These are phyloP conservation scores for Penicillium alfredii DNA, from an alignment of 495 filamentous ascomycete species.

Conservation along the genomic window DNA sequence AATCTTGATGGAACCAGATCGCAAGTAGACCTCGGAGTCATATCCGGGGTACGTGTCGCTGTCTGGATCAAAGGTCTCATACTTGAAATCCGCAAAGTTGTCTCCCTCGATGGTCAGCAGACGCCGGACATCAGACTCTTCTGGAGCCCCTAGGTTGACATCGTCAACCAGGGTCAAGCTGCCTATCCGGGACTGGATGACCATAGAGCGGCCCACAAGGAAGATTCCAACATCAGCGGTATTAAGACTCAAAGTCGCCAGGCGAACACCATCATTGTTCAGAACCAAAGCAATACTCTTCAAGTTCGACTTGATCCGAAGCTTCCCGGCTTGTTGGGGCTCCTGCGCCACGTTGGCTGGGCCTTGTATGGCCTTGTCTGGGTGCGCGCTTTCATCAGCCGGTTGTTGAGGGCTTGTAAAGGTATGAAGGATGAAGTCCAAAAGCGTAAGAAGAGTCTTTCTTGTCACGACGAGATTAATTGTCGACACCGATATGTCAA, in stretches of 20 bases:
- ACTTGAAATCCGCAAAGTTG: conserved; percentile 95
- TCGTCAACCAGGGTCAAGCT: conserved; percentile 87
- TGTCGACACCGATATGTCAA: conserved; percentile 87
- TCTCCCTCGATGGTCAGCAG: conserved; percentile 91
- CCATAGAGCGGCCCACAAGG: conserved; percentile 76
- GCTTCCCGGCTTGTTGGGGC: conserved; percentile 46
- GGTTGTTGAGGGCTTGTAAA: conserved; percentile 69
- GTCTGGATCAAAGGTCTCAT: conserved; percentile 85
- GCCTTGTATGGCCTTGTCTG: conserved; percentile 44
- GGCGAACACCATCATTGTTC: conserved; percentile 95
- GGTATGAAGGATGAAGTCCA: conserved; percentile 93
- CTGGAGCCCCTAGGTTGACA: conserved; percentile 82
- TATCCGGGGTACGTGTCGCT: conserved; percentile 83
- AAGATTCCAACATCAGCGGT: conserved; percentile 88
- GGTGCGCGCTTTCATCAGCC: conserved; percentile 23
- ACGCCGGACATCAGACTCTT: conserved; percentile 74
- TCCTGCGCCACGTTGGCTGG: conserved; percentile 33
- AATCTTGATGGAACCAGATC: conserved; percentile 89
- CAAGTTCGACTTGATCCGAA: conserved; percentile 82
- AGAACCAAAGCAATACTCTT: conserved; percentile 90
- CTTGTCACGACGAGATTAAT: conserved; percentile 93
- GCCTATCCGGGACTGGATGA: conserved; percentile 77
- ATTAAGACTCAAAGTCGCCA: conserved; percentile 87
- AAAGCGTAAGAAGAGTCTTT: conserved; percentile 85
- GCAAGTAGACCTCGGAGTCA: conserved; percentile 80